A percentile compares a stretch with the other conserved stretches of the same genome.
These are phyloP conservation scores for Fraxinus americana DNA, from an alignment of 257 asterid species.

Conservation along the genomic window DNA sequence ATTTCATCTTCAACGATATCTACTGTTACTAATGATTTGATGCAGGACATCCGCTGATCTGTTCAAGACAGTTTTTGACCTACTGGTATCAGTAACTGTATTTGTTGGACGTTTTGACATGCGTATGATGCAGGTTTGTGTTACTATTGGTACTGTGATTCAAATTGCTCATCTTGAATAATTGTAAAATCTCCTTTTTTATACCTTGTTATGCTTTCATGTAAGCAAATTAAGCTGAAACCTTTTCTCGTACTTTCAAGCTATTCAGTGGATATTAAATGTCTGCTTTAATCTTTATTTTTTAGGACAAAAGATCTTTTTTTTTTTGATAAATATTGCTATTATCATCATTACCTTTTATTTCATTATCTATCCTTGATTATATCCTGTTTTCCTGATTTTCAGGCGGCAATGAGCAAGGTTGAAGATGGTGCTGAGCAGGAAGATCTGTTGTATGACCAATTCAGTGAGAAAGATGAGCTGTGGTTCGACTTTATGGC, in stretches of 20 bases:
- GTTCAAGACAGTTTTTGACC: constrained; percentile 96
- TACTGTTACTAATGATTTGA: constrained; percentile 29
- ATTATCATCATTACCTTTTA: neutral
- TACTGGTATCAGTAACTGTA: constrained; percentile 92
- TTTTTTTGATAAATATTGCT: neutral
- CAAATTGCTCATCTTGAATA: neutral
- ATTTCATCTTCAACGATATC: constrained; percentile 15
- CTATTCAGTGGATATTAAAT: neutral
- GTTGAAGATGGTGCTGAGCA: constrained; percentile 79
- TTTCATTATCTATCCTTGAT: constrained; percentile 15
- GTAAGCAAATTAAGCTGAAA: neutral
- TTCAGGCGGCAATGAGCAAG: constrained; percentile 96
- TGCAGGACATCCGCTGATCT: constrained; percentile 97
- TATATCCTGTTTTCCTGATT: constrained; percentile 15
- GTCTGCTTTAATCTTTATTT: neutral
- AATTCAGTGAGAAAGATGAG: constrained; percentile 78
- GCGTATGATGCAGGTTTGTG: constrained; percentile 98
- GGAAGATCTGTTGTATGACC: constrained; percentile 87
- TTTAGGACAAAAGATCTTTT: neutral
- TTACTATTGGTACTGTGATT: constrained; percentile 7
- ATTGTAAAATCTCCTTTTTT: neutral
- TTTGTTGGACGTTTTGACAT: constrained; percentile 99
- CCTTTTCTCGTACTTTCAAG: neutral
- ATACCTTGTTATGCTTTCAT: neutral
- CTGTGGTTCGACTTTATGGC: constrained; percentile 99